Evolutionary conservation across 1,284 basidiomycete genomes (phyloP).

Genomic region (Malassezia equina): DNA sequence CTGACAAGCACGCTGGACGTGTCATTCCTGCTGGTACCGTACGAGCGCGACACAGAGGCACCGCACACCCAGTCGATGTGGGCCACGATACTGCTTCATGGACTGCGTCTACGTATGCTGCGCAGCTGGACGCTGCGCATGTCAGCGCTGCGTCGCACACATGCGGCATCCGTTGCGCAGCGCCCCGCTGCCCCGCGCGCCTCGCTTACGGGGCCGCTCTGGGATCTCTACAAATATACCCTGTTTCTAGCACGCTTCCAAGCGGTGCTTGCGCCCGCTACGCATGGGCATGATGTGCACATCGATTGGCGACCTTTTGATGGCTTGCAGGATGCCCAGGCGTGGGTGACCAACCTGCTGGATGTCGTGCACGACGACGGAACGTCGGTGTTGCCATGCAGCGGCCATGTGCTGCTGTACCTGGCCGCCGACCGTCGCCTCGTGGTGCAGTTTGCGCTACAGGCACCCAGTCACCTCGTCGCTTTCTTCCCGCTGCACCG

Average conservation of each 20-base stretch:
- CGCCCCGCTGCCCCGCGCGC: neutral
- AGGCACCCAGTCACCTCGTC: constrained; percentile 11
- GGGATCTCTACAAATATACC: constrained; percentile 18
- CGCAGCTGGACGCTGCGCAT: constrained; percentile 8
- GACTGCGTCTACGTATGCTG: constrained; percentile 17
- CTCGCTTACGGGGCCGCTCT: constrained; percentile 6
- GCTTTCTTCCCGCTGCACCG: constrained; percentile 13
- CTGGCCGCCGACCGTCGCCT: neutral
- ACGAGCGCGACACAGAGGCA: neutral
- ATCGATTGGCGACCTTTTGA: constrained; percentile 7
- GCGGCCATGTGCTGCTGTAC: constrained; percentile 10
- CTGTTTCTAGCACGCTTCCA: constrained; percentile 16
- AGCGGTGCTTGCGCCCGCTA: neutral
- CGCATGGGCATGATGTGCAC: neutral
- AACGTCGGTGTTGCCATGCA: neutral
- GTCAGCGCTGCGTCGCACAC: neutral
- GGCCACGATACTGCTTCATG: constrained; percentile 11
- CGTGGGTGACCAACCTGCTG: constrained; percentile 5
- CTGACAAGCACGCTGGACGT: constrained; percentile 15
- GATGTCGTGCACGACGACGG: neutral
- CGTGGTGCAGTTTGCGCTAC: constrained; percentile 7
- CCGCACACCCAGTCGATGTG: neutral
- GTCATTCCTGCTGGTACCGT: constrained; percentile 18
- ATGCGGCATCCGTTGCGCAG: neutral
- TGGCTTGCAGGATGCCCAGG: neutral